phyloP scores from a whole-genome alignment of 768 basidiomycete species.

The Psilocybe sp. region DNA sequence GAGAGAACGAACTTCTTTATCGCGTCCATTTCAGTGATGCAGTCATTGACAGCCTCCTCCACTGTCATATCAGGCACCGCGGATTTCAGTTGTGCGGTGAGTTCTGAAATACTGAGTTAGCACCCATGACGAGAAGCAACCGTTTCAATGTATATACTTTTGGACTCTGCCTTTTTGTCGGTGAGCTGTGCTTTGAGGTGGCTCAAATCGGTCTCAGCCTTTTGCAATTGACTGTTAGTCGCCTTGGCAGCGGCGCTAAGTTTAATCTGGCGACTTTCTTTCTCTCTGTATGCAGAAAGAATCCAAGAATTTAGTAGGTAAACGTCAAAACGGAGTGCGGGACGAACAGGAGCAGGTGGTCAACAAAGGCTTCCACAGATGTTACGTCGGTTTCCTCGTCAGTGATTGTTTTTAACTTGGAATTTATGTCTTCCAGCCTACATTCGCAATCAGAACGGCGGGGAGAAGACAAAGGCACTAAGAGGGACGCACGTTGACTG shows the following conservation, averaged over 20 bases:
- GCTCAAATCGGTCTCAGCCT: constrained; percentile 59
- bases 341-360: constrained; percentile 54
- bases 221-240: constrained; percentile 58
- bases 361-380: constrained; percentile 74
- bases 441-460: constrained; percentile 1
- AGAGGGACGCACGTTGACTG: constrained; percentile 55
- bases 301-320: neutral
- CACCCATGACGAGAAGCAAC: too few species aligned
- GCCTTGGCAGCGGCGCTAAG: constrained; percentile 39
- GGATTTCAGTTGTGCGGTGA: too few species aligned
- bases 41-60: constrained; percentile 43
- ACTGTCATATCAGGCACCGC: constrained; percentile 27
- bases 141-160: constrained; percentile 37
- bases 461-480: neutral
- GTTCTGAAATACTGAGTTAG: too few species aligned
- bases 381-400: constrained; percentile 56
- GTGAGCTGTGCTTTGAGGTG: constrained; percentile 60
- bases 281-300: constrained; percentile 43
- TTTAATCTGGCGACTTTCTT: constrained; percentile 59
- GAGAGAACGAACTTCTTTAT: constrained; percentile 36
- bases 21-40: constrained; percentile 38
- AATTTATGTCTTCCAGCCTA: constrained; percentile 62
- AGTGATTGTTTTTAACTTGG: constrained; percentile 64
- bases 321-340: neutral
- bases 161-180: constrained; percentile 60